Conservation (phyloP, 257 asterid genomes). For the Asclepias syriaca region DNA sequence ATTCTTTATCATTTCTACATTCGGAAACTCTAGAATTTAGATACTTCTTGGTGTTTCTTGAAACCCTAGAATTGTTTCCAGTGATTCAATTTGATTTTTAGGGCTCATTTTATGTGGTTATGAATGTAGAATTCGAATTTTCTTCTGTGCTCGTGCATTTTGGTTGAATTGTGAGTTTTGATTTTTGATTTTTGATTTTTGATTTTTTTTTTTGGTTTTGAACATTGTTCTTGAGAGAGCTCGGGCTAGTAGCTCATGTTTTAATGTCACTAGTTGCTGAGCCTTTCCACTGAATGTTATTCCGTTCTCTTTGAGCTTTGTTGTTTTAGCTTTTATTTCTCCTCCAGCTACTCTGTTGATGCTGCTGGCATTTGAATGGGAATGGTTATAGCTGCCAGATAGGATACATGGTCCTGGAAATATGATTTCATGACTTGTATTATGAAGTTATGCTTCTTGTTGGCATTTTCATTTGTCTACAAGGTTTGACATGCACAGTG, state of each 20-base stretch:
- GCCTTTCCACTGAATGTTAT: conserved; percentile 22
- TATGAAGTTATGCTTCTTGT: conserved; percentile 1
- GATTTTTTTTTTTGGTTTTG: conserved; percentile 15
- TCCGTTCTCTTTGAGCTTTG: conserved; percentile 18
- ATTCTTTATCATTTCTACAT: conserved; percentile 15
- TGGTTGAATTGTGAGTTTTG: conserved; percentile 30
- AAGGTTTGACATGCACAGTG: neutral
- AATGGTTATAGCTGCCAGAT: conserved; percentile 16
- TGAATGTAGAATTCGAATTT: conserved; percentile 20
- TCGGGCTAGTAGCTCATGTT: conserved; percentile 19
- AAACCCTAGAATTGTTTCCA: conserved; percentile 29
- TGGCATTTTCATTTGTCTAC: neutral
- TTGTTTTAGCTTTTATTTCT: conserved; percentile 4
- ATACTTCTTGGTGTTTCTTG: conserved; percentile 12
- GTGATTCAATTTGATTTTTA: neutral
- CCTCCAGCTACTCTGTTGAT: conserved; percentile 13
- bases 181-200: neutral
- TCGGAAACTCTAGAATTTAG: conserved; percentile 30
- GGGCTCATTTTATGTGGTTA: conserved; percentile 11
- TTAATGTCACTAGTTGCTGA: conserved; percentile 13
- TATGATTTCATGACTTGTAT: conserved; percentile 3
- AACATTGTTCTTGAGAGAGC: conserved; percentile 17
- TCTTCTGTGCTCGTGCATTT: conserved; percentile 34
- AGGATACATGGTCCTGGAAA: neutral
- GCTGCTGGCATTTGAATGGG: conserved; percentile 19